Evolutionary conservation across 768 basidiomycete genomes (phyloP).

Genomic region (Naganishia antarctica): DNA sequence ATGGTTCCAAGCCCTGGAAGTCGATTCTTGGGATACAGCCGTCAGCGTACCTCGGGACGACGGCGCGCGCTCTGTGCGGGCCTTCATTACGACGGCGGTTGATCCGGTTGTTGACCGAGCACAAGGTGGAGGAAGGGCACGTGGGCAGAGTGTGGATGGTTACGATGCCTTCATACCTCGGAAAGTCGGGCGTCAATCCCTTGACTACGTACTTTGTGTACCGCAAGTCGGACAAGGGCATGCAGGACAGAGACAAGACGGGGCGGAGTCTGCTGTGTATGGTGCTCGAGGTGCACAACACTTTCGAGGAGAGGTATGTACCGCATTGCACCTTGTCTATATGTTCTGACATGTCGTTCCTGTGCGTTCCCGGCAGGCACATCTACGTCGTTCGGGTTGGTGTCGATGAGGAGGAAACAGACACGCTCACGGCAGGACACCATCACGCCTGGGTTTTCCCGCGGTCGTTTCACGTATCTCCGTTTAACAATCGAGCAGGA

Average conservation of each 20-base stretch:
- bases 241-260: neutral
- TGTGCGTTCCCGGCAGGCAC: constrained; percentile 45
- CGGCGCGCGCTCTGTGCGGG: neutral
- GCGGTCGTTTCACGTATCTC: constrained; percentile 69
- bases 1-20: constrained; percentile 52
- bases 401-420: constrained; percentile 52
- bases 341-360: neutral
- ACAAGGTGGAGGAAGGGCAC: constrained; percentile 5
- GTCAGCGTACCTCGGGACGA: constrained; percentile 52
- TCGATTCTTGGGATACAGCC: constrained; percentile 56
- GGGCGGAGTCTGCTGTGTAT: constrained; percentile 36
- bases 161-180: constrained; percentile 66
- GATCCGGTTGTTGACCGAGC: neutral
- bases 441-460: constrained; percentile 64
- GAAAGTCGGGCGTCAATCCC: constrained; percentile 67
- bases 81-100: neutral
- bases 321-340: neutral
- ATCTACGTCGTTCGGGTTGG: constrained; percentile 57
- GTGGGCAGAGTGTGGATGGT: constrained; percentile 64
- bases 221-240: constrained; percentile 38
- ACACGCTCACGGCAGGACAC: constrained; percentile 50
- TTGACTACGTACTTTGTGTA: constrained; percentile 67
- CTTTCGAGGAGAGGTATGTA: constrained; percentile 61
- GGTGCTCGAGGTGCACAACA: constrained; percentile 69
- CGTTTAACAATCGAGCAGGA: constrained; percentile 67